These are phyloP conservation scores for Scytalidium sp. DNA, from an alignment of 2,329 filamentous ascomycete genomes.

Conservation along the genomic window DNA sequence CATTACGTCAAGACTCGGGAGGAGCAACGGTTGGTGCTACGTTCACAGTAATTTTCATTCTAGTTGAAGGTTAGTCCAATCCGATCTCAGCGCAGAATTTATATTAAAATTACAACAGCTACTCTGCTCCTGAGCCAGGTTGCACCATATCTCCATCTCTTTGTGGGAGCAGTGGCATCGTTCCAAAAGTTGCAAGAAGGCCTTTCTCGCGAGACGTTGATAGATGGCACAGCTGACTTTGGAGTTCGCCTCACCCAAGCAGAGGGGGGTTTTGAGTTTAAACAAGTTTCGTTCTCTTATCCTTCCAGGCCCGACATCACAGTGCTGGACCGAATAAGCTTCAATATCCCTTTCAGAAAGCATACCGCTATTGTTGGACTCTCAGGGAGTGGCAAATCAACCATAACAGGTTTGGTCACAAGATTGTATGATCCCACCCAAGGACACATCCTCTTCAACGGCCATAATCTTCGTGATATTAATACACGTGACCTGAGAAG, in stretches of 20 bases:
- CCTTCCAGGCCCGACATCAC: constrained; percentile 38
- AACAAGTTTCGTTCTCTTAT: constrained; percentile 25
- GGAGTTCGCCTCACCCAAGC: constrained; percentile 11
- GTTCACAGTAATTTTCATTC: constrained; percentile 51
- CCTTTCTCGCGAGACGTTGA: constrained; percentile 15
- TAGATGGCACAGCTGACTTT: constrained; percentile 15
- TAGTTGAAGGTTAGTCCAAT: constrained; percentile 42
- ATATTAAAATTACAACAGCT: constrained; percentile 2
- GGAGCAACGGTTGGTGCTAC: constrained; percentile 29
- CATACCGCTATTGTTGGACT: constrained; percentile 27
- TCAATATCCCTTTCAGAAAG: constrained; percentile 2
- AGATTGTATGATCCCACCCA: constrained; percentile 33
- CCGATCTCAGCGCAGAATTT: background rate
- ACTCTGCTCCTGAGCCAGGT: constrained; percentile 47
- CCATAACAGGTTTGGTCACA: constrained; percentile 33
- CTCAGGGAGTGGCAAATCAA: constrained; percentile 34
- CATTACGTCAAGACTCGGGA: constrained; percentile 9
- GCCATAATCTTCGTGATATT: constrained; percentile 20
- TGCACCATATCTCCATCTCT: constrained; percentile 47
- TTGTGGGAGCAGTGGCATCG: constrained; percentile 27
- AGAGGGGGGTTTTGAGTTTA: constrained; percentile 31
- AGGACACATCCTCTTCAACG: constrained; percentile 27
- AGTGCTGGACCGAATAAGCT: constrained; percentile 26
- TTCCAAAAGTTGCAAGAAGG: constrained; percentile 29
- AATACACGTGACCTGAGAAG: constrained; percentile 22